A percentile compares a stretch with the other conserved stretches of the same genome.
phyloP scores from a whole-genome alignment of 495 filamentous ascomycete genomes.

The Staphylotrichum tortipilum region DNA sequence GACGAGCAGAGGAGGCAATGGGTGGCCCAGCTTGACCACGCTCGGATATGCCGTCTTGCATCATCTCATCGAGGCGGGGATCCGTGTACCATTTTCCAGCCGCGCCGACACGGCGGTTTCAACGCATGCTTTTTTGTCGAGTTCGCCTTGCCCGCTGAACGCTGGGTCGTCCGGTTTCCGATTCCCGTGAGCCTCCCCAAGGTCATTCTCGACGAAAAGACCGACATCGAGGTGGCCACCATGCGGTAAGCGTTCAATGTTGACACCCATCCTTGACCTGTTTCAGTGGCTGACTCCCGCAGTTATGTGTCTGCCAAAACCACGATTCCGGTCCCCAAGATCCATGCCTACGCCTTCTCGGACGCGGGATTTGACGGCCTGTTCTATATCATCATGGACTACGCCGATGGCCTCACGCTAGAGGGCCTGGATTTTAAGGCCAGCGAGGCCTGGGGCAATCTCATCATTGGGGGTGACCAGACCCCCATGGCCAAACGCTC shows the following conservation, averaged over 20 bases:
- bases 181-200: background rate
- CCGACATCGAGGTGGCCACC: background rate
- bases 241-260: slow-evolving; percentile 2
- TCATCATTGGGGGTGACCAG: background rate
- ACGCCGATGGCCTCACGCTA: background rate
- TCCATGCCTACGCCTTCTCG: background rate
- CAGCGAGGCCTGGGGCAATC: background rate
- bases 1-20: background rate
- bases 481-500: background rate
- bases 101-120: background rate
- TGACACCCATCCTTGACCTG: too few relatives aligned
- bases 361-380: background rate
- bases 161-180: background rate
- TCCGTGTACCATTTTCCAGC: background rate
- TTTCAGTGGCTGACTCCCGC: too few relatives aligned
- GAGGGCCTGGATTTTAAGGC: background rate
- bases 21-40: background rate
- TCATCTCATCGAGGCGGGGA: background rate
- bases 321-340: background rate
- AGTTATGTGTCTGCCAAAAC: slow-evolving; percentile 3
- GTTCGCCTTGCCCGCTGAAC: background rate
- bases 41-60: background rate
- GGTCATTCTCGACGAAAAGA: slow-evolving; percentile 1
- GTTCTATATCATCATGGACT: slow-evolving; percentile 1
- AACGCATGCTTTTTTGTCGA: background rate